Percentiles rank a stretch among this genome's conserved stretches.
Evolutionary conservation across 441 rosid species (phyloP).

Genomic region (Pelargonium cotyledonis): DNA sequence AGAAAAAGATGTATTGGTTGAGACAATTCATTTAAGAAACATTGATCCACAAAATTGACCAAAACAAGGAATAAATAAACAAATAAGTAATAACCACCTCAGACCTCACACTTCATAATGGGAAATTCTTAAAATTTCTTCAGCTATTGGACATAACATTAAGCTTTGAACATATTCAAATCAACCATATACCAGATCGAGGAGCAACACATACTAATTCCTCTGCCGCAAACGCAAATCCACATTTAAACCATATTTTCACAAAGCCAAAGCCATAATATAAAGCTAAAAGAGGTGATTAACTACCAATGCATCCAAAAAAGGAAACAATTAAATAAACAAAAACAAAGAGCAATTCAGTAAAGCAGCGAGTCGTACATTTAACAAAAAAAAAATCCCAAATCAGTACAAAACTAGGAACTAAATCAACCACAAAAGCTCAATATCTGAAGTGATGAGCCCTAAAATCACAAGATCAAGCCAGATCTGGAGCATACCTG

Average conservation of each 20-base stretch:
- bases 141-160: neutral
- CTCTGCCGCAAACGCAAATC: neutral
- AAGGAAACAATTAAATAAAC: slow-evolving; percentile 1
- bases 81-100: slow-evolving; percentile 1
- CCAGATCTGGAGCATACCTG: slow-evolving; percentile 65
- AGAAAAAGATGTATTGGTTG: neutral
- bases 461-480: slow-evolving; percentile 2
- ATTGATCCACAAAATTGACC: neutral
- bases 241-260: neutral
- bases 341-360: neutral
- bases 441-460: neutral
- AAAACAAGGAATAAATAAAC: neutral
- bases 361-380: neutral
- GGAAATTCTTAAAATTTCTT: neutral
- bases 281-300: neutral
- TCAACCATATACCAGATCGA: slow-evolving; percentile 1
- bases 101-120: neutral
- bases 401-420: neutral
- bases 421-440: too few species aligned
- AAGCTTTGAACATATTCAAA: neutral
- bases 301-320: neutral
- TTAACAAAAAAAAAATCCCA: neutral
- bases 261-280: neutral
- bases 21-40: neutral
- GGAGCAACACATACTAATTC: neutral